phyloP scores from a whole-genome alignment of 352 stramenopile species.

The Globisporangium uncinulatum region DNA sequence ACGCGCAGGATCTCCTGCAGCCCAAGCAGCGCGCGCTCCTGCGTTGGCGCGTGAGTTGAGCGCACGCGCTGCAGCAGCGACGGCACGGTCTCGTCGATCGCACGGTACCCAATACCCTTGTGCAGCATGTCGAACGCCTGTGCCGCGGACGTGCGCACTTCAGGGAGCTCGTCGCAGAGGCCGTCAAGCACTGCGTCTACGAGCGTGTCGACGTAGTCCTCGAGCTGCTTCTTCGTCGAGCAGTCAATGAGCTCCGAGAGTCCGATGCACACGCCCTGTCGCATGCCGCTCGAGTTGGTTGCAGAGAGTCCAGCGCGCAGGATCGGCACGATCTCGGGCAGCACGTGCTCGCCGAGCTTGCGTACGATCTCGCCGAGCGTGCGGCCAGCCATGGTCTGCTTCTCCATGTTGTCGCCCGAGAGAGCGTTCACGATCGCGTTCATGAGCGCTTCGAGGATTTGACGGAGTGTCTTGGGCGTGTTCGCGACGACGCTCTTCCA shows the following conservation, averaged over 20 bases:
- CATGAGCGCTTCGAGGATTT: conserved; percentile 97
- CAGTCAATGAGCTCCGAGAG: conserved; percentile 97
- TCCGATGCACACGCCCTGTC: conserved; percentile 96
- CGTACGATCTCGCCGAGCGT: conserved; percentile 98
- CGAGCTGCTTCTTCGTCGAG: conserved; percentile 94
- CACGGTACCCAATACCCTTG: conserved; percentile 91
- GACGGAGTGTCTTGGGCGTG: conserved; percentile 95
- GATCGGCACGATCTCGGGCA: conserved; percentile 98
- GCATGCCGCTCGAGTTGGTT: conserved; percentile 55
- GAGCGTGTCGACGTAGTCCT: conserved; percentile 96
- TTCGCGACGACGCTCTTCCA: conserved; percentile 99
- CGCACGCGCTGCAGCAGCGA: conserved; percentile 94
- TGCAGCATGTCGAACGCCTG: conserved; percentile 98
- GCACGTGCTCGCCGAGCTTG: conserved; percentile 98
- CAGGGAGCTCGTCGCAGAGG: conserved; percentile 91
- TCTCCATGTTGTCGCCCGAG: conserved; percentile 85
- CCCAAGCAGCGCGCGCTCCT: conserved; percentile 92
- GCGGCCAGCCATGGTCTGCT: conserved; percentile 85
- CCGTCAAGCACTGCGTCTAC: conserved; percentile 97
- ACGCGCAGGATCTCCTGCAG: conserved; percentile 97
- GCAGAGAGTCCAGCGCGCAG: conserved; percentile 91
- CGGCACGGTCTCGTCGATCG: conserved; percentile 97
- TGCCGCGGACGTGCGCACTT: conserved; percentile 90
- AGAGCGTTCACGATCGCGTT: conserved; percentile 94
- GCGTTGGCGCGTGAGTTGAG: conserved; percentile 44